A percentile compares a stretch with the other conserved stretches of the same genome.
Evolutionary conservation across 768 basidiomycete genomes (phyloP).

Genomic region (Auriscalpium microsporum): DNA sequence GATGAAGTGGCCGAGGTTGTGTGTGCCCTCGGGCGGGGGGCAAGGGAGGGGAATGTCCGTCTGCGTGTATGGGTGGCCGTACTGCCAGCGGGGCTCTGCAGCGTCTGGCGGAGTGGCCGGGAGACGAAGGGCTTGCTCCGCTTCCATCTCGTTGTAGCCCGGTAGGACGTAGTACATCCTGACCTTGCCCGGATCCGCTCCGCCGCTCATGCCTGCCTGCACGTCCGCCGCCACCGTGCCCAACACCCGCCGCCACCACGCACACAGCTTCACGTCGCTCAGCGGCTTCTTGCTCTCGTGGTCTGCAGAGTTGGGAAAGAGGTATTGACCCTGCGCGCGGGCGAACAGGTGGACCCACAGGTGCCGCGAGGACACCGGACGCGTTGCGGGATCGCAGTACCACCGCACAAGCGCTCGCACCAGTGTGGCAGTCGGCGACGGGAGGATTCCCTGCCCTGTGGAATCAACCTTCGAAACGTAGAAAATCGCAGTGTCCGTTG

Average conservation of each 20-base stretch:
- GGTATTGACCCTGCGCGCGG: constrained; percentile 81
- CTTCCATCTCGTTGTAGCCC: constrained; percentile 61
- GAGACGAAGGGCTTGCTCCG: constrained; percentile 44
- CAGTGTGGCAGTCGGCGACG: constrained; percentile 63
- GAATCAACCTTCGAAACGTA: constrained; percentile 95
- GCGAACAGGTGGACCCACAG: constrained; percentile 88
- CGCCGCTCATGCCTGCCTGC: constrained; percentile 15
- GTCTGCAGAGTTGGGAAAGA: constrained; percentile 84
- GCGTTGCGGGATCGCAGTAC: constrained; percentile 54
- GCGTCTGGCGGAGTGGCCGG: constrained; percentile 13
- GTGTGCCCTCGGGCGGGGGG: constrained; percentile 31
- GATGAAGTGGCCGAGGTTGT: constrained; percentile 62
- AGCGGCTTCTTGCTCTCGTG: constrained; percentile 63
- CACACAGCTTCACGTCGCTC: constrained; percentile 71
- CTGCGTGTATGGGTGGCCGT: constrained; percentile 70
- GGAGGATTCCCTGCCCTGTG: constrained; percentile 61
- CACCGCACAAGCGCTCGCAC: constrained; percentile 56
- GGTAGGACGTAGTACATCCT: constrained; percentile 60
- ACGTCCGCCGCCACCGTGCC: constrained; percentile 40
- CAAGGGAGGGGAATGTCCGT: constrained; percentile 35
- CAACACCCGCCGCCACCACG: constrained; percentile 86
- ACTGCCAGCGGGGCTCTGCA: constrained; percentile 43
- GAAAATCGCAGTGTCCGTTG: constrained; percentile 60
- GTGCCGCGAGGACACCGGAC: constrained; percentile 47
- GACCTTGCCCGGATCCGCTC: constrained; percentile 19